These are phyloP conservation scores for Incumbomyces lentus DNA, from an alignment of 2,329 filamentous ascomycete genomes.

Conservation along the genomic window DNA sequence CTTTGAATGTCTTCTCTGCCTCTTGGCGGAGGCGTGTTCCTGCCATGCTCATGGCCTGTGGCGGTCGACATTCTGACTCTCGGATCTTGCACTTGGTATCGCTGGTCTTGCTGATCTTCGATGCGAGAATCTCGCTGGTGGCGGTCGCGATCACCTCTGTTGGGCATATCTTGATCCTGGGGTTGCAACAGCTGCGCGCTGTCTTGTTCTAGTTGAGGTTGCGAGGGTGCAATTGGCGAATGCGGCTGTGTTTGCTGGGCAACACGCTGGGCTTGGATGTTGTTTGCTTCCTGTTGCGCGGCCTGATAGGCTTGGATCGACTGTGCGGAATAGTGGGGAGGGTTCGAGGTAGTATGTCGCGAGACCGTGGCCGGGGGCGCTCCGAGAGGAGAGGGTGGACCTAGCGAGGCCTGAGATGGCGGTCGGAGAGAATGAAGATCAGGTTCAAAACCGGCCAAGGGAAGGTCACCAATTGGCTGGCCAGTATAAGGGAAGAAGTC, in stretches of 20 bases:
- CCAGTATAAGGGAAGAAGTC: constrained; percentile 2
- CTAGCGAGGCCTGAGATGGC: constrained; percentile 28
- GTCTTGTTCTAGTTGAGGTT: constrained; percentile 11
- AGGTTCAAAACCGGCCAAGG: constrained; percentile 24
- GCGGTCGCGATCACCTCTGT: constrained; percentile 15
- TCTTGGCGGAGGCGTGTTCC: constrained; percentile 38
- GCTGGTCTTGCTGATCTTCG: constrained; percentile 18
- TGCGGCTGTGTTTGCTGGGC: constrained; percentile 7
- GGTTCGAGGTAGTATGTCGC: constrained; percentile 13
- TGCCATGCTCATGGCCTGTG: constrained; percentile 30
- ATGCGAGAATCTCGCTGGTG: constrained; percentile 19
- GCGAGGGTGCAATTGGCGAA: neutral
- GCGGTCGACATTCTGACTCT: constrained; percentile 18
- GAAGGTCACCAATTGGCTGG: constrained; percentile 32
- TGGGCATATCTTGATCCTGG: constrained; percentile 11
- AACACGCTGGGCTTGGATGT: constrained; percentile 10
- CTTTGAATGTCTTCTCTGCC: constrained; percentile 31
- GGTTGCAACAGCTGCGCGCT: constrained; percentile 9
- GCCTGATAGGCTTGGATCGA: constrained; percentile 8
- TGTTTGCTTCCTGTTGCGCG: constrained; percentile 16
- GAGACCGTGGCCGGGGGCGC: constrained; percentile 14
- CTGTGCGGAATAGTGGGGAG: constrained; percentile 17
- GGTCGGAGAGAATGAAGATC: constrained; percentile 24
- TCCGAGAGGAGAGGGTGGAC: constrained; percentile 26
- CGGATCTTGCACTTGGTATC: constrained; percentile 23